phyloP scores from a whole-genome alignment of 192 early-diverging fungal genomes.

The Mortierella claussenii region DNA sequence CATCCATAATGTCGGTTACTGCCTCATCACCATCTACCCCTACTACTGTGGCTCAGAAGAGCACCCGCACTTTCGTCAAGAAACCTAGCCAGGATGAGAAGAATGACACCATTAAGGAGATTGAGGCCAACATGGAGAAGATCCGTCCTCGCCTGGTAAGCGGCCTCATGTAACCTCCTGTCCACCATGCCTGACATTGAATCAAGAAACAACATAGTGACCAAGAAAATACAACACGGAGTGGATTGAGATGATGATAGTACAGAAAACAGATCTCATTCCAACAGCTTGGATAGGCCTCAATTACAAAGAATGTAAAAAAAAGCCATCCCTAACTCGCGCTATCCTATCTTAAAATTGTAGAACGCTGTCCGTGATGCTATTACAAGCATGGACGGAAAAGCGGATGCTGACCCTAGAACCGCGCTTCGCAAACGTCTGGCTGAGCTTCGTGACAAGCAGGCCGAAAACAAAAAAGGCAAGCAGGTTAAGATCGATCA shows the following conservation, averaged over 20 bases:
- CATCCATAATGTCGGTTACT: constrained; percentile 42
- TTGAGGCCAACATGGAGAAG: constrained; percentile 54
- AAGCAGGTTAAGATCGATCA: constrained; percentile 79
- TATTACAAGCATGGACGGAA: constrained; percentile 35
- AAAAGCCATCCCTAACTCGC: not conserved
- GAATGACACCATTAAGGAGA: constrained; percentile 45
- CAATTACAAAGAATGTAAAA: too few species aligned
- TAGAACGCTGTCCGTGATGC: constrained; percentile 52
- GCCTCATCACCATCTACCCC: constrained; percentile 19
- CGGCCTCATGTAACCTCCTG: too few species aligned
- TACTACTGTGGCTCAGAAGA: constrained; percentile 21
- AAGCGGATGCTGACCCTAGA: constrained; percentile 46
- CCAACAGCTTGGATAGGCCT: too few species aligned
- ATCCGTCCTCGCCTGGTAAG: constrained; percentile 52
- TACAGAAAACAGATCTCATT: too few species aligned
- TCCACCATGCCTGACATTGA: too few species aligned
- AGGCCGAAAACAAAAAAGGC: constrained; percentile 73
- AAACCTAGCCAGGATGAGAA: constrained; percentile 48
- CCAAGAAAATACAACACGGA: too few species aligned
- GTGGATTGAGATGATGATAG: too few species aligned
- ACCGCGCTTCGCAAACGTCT: constrained; percentile 64
- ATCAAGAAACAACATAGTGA: too few species aligned
- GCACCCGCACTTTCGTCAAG: constrained; percentile 32
- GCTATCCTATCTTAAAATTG: not conserved
- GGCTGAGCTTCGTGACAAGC: constrained; percentile 76